These are phyloP conservation scores for Cucurbita pepo DNA, from an alignment of 306 rosid genomes.

Conservation along the genomic window DNA sequence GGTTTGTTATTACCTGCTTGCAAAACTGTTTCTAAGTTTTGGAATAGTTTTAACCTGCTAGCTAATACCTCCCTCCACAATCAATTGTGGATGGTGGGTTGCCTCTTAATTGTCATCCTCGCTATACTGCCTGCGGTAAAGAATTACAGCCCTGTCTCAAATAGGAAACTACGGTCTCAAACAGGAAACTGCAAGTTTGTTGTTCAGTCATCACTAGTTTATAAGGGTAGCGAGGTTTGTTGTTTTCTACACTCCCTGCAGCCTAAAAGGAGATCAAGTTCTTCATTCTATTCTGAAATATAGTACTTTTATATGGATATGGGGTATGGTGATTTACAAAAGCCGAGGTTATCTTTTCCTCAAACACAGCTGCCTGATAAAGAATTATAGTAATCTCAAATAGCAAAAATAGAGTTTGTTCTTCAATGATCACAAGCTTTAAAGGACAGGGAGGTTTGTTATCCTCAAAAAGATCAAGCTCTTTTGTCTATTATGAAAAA, in stretches of 20 bases:
- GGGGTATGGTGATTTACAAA: background rate
- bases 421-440: background rate
- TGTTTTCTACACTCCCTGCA: background rate
- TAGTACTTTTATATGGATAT: background rate
- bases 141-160: background rate
- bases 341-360: background rate
- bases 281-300: background rate
- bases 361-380: background rate
- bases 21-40: too few relatives aligned
- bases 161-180: background rate
- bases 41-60: background rate
- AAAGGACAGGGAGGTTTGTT: background rate
- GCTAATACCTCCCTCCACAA: background rate
- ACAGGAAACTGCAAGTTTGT: background rate
- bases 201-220: background rate
- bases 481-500: background rate
- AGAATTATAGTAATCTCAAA: background rate
- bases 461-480: background rate
- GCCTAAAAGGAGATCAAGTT: background rate
- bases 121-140: background rate
- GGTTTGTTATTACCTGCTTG: background rate
- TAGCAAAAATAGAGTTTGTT: background rate
- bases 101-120: background rate
- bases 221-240: background rate
- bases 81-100: background rate